Evolutionary conservation across 805 yeast genomes (phyloP).

Genomic region (Kuraishia cidri): DNA sequence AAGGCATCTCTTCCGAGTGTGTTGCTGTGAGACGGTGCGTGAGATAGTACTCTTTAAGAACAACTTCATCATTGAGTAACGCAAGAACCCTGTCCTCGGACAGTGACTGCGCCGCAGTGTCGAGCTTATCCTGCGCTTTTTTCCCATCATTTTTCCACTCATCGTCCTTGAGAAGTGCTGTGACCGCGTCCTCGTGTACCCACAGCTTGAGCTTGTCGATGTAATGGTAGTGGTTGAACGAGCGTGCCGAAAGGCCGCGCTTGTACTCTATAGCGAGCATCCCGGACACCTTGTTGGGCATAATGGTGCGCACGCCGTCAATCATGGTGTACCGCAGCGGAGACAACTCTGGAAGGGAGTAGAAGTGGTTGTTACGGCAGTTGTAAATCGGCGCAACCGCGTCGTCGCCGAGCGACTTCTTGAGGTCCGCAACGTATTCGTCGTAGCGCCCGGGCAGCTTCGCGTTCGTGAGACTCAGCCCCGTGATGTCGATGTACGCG

Average conservation of each 20-base stretch:
- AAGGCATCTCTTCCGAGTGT: conserved; percentile 21
- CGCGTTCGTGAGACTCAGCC: conserved; percentile 33
- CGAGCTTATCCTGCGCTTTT: conserved; percentile 4
- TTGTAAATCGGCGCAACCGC: conserved; percentile 23
- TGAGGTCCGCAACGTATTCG: conserved; percentile 9
- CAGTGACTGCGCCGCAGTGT: background rate
- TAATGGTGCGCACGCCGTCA: conserved; percentile 44
- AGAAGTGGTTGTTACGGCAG: conserved; percentile 51
- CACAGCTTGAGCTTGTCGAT: conserved; percentile 49
- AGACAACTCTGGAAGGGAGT: conserved; percentile 30
- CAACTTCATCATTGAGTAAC: conserved; percentile 11
- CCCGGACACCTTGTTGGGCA: conserved; percentile 29
- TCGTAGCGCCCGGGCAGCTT: conserved; percentile 15
- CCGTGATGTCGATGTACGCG: conserved; percentile 59
- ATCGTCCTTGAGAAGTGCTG: conserved; percentile 3
- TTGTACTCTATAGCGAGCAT: conserved; percentile 29
- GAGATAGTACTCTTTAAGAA: conserved; percentile 20
- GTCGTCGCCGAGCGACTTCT: background rate
- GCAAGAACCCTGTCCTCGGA: conserved; percentile 5
- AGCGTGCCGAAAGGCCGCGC: conserved; percentile 12
- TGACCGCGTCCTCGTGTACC: conserved; percentile 21
- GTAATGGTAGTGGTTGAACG: conserved; percentile 32
- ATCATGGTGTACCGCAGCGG: conserved; percentile 48
- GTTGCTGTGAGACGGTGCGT: conserved; percentile 19
- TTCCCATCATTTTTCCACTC: conserved; percentile 5